Evolutionary conservation across 2,329 filamentous ascomycete genomes (phyloP).

Genomic region (Fusarium veterinarium): DNA sequence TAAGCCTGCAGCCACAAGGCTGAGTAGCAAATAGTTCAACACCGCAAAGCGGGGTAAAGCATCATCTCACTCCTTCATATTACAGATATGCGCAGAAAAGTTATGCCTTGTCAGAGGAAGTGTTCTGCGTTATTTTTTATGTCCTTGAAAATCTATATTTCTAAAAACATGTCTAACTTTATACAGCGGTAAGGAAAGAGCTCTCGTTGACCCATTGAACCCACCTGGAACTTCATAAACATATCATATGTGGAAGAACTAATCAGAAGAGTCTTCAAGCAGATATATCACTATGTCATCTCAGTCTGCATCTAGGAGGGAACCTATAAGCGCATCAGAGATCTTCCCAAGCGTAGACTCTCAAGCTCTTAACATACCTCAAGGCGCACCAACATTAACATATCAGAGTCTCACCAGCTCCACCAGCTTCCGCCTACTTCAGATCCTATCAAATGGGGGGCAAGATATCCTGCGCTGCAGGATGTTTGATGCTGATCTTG

Average conservation of each 20-base stretch:
- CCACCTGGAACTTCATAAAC: accelerated
- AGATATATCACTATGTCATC: background rate
- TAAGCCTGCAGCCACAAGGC: background rate
- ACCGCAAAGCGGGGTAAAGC: background rate
- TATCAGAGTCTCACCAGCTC: background rate
- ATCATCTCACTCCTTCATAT: background rate
- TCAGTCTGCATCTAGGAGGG: background rate
- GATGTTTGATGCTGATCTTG: background rate
- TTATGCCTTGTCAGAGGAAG: background rate
- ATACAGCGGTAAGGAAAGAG: accelerated
- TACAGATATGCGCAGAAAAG: background rate
- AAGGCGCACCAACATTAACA: background rate
- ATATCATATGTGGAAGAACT: background rate
- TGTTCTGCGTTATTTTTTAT: accelerated
- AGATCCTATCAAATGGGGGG: background rate
- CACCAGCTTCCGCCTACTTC: background rate
- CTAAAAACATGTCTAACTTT: background rate
- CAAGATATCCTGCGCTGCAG: background rate
- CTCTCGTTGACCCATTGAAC: background rate
- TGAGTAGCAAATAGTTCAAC: accelerated
- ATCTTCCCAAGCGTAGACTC: background rate
- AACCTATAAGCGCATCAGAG: background rate
- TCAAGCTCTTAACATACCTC: background rate
- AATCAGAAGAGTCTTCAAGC: accelerated
- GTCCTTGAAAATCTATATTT: accelerated